phyloP scores from a whole-genome alignment of 1,284 basidiomycete species.

The Ustilago trichophora region DNA sequence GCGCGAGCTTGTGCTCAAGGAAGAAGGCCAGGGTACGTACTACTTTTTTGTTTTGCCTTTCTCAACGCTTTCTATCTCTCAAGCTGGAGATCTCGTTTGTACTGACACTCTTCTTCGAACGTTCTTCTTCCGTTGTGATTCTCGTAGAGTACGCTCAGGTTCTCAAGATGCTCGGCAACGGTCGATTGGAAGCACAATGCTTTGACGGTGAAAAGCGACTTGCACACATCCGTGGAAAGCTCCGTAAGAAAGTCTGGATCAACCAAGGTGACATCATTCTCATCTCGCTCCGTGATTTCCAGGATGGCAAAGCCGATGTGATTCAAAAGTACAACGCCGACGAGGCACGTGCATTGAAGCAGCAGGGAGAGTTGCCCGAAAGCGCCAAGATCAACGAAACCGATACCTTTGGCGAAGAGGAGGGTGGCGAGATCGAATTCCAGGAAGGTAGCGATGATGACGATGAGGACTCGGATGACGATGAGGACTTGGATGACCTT shows the following conservation, averaged over 20 bases:
- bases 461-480: slow-evolving; percentile 59
- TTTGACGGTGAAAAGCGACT: slow-evolving; percentile 98
- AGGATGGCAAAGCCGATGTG: slow-evolving; percentile 98
- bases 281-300: slow-evolving; percentile 96
- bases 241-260: slow-evolving; percentile 99
- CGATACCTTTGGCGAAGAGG: slow-evolving; percentile 89
- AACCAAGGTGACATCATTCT: slow-evolving; percentile 98
- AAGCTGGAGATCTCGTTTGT: no score
- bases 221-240: slow-evolving; percentile 98
- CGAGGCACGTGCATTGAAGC: slow-evolving; percentile 88
- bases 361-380: slow-evolving; percentile 95
- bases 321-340: slow-evolving; percentile 99
- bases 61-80: no score
- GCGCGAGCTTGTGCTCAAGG: slow-evolving; percentile 97
- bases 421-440: slow-evolving; percentile 67
- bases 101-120: no score
- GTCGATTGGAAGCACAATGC: slow-evolving; percentile 93
- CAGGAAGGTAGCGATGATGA: slow-evolving; percentile 66
- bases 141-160: slow-evolving; percentile 99
- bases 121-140: no score
- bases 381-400: slow-evolving; percentile 99
- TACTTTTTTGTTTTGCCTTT: neutral
- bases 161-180: slow-evolving; percentile 98
- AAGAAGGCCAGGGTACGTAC: slow-evolving; percentile 85
- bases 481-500: slow-evolving; percentile 62